phyloP scores from a whole-genome alignment of 768 basidiomycete species.

The Boletus rufocinnamomeus region DNA sequence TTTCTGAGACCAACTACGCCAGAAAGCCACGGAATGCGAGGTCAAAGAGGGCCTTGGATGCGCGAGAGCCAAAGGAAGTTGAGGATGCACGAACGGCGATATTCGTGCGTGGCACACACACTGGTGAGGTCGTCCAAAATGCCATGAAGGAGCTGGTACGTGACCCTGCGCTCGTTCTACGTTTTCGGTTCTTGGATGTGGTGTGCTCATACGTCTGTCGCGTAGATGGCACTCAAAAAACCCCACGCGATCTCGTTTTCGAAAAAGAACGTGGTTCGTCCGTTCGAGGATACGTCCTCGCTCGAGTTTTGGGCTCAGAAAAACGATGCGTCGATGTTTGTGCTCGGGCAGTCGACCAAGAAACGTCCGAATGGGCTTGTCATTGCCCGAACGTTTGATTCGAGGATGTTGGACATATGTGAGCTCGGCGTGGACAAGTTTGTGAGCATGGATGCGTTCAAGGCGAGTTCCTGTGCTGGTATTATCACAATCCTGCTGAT shows the following conservation, averaged over 20 bases:
- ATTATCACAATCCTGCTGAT: not conserved
- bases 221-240: constrained; percentile 90
- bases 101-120: constrained; percentile 87
- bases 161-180: constrained; percentile 4
- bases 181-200: not conserved
- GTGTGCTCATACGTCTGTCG: not conserved
- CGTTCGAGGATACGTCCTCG: constrained; percentile 81
- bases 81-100: constrained; percentile 87
- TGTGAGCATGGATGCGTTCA: constrained; percentile 77
- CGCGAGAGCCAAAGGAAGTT: constrained; percentile 84
- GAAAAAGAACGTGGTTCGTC: constrained; percentile 88
- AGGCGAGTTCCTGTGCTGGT: constrained; percentile 48
- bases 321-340: constrained; percentile 92
- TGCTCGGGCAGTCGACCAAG: constrained; percentile 90
- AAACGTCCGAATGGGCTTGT: constrained; percentile 89
- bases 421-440: constrained; percentile 89
- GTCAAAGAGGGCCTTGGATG: constrained; percentile 85
- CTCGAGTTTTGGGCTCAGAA: constrained; percentile 92
- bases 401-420: constrained; percentile 88
- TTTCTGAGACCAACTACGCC: not conserved
- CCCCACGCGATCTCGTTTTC: constrained; percentile 90
- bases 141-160: constrained; percentile 91
- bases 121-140: constrained; percentile 74
- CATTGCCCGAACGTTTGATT: constrained; percentile 85
- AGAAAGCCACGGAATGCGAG: constrained; percentile 97